Base-by-base conservation (phyloP, 2,329 filamentous ascomycete genomes). In the Botrytis pseudocinerea region DNA sequence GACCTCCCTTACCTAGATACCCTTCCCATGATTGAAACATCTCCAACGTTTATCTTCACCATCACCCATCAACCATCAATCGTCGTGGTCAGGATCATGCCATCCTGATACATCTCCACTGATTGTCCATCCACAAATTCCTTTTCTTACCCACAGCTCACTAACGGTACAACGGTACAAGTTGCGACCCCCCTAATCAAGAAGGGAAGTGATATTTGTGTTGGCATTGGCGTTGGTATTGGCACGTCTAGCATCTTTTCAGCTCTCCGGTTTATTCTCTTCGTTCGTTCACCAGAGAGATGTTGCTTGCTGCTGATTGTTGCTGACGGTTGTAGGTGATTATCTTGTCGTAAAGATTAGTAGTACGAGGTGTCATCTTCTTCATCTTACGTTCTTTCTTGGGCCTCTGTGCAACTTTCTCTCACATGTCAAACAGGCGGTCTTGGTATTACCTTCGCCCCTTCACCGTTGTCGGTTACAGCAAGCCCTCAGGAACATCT, bases 91-190 rank as follows among this genome's bases (percentile, higher is more conserved):
- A 42, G 12, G 20, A 20, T 62, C 35, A 61, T 61, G 32, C 59
- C 38, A 62, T 28, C 60, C 60, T 62, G 60, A 62, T 62, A 42
- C 60, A 42, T 42, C 60, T 61, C 25, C 60, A 63, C 38, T 18
- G 38, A 20, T n/a, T 42, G 7, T 28, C 38, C 38, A 18, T 62
- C 60, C 14, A 38, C 60, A n/a, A 40, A 25, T 62, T 62, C 38
- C n/a, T 25, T 42, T 42, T 63, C 60, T 28, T 62, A n/a, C 9
- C 60, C 35, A 38, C 60, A n/a, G 14, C 40, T 22, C 2, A 20
- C 40, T 63, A 25, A 51, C 22, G 7, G 20, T 38, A 60, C 57
- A 32, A 32, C 35, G 35, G 9, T 28, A 28, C 51, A 16, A 35
- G 57, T 25, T 22, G 35, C 32, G 10, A 14, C 32, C 32, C 32